phyloP scores from a whole-genome alignment of 1,139 yeast species.

The Blastobotrys malaysiensis region DNA sequence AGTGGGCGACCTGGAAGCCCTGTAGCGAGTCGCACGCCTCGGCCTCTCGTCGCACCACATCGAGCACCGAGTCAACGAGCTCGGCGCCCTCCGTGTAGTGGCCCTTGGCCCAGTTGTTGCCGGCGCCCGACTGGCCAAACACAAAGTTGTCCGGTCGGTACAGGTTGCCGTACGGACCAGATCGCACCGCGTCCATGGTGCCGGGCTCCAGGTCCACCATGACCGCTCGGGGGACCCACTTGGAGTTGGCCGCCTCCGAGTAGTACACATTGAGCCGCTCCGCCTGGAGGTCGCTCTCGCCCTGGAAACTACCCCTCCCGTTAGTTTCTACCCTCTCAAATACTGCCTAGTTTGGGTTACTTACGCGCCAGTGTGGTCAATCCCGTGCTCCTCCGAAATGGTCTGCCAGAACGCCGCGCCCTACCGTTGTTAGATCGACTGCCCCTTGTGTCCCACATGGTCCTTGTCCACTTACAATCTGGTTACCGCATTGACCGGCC shows the following conservation, averaged over 20 bases:
- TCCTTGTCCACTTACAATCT: conserved; percentile 56
- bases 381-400: conserved; percentile 93
- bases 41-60: conserved; percentile 87
- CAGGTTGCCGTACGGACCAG: conserved; percentile 71
- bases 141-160: conserved; percentile 90
- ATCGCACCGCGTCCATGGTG: conserved; percentile 76
- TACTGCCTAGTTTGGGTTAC: too few species aligned
- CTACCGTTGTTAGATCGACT: conserved; percentile 29
- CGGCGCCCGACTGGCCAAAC: conserved; percentile 88
- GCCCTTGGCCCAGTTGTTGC: conserved; percentile 96
- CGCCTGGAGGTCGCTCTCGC: conserved; percentile 38
- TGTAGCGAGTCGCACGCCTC: conserved; percentile 89
- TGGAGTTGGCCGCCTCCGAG: conserved; percentile 55
- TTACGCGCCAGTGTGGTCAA: conserved; percentile 64
- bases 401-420: conserved; percentile 99
- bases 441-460: not conserved
- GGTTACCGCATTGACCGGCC: conserved; percentile 99
- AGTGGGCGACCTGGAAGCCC: conserved; percentile 91
- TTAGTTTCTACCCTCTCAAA: not conserved
- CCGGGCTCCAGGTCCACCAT: conserved; percentile 92
- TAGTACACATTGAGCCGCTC: conserved; percentile 49
- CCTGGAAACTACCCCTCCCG: conserved; percentile 22
- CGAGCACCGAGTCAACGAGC: conserved; percentile 82
- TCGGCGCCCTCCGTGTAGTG: conserved; percentile 96
- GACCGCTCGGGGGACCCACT: conserved; percentile 90